Conservation (phyloP, 345 rosid species). For the Iberis pinnata region DNA sequence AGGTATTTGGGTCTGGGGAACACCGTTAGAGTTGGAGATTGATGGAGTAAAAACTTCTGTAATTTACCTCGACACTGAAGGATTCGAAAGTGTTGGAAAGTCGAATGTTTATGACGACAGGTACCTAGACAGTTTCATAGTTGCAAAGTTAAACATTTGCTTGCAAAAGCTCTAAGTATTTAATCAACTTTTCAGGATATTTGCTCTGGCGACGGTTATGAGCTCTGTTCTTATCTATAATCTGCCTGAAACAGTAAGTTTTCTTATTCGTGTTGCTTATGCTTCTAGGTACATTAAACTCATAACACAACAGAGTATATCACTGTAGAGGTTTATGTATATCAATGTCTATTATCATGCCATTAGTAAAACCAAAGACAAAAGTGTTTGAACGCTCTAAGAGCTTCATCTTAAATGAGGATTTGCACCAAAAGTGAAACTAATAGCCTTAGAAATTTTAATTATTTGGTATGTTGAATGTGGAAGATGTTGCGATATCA, state of each 20-base stretch:
- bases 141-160: not conserved
- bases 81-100: constrained; percentile 98
- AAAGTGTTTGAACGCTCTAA: constrained; percentile 2
- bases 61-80: constrained; percentile 94
- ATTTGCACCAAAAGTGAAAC: not conserved
- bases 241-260: constrained; percentile 92
- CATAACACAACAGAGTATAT: not conserved
- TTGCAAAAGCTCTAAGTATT: not conserved
- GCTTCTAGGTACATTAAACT: constrained; percentile 5
- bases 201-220: constrained; percentile 94
- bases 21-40: constrained; percentile 67
- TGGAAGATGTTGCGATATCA: not conserved
- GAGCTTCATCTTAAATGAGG: not conserved
- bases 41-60: constrained; percentile 77
- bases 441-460: not conserved
- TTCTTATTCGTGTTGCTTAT: constrained; percentile 12
- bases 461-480: too few relatives aligned
- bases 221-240: constrained; percentile 95
- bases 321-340: not conserved
- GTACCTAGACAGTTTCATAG: constrained; percentile 33
- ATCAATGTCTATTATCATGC: not conserved
- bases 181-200: constrained; percentile 55
- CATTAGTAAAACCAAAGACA: not conserved
- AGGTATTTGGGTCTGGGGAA: constrained; percentile 99
- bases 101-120: constrained; percentile 96